Conservation (phyloP, 305 asterid genomes). For the Rubia balearica region DNA sequence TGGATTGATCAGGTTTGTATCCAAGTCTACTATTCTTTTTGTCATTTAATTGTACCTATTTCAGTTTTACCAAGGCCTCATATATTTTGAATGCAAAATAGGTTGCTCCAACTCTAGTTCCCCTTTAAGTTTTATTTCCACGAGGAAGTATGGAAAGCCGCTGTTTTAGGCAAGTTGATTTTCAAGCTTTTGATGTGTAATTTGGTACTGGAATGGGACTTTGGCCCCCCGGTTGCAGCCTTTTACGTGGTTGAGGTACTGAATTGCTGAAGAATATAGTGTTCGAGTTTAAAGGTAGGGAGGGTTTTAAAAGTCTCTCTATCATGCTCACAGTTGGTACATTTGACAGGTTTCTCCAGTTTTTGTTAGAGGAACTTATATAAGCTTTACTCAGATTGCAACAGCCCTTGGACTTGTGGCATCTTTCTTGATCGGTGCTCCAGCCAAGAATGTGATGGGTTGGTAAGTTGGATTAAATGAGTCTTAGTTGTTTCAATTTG, state of each 20-base stretch:
- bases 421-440: slow-evolving; percentile 71
- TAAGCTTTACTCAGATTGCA: slow-evolving; percentile 88
- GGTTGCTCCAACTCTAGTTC: slow-evolving; percentile 97
- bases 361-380: slow-evolving; percentile 86
- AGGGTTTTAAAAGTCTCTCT: slow-evolving; percentile 11
- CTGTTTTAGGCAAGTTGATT: too few relatives aligned
- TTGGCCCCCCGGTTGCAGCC: slow-evolving; percentile 93
- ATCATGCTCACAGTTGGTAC: slow-evolving; percentile 15
- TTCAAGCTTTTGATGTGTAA: too few relatives aligned
- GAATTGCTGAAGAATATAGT: slow-evolving; percentile 17
- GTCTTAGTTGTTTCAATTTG: not conserved
- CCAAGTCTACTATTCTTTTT: slow-evolving; percentile 4
- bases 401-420: slow-evolving; percentile 79
- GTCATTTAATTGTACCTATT: slow-evolving; percentile 4
- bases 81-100: slow-evolving; percentile 22
- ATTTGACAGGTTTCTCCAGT: slow-evolving; percentile 78
- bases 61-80: slow-evolving; percentile 9
- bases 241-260: slow-evolving; percentile 86
- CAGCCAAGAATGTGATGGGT: slow-evolving; percentile 57
- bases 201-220: slow-evolving; percentile 93
- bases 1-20: slow-evolving; percentile 94
- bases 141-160: too few relatives aligned
- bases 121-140: slow-evolving; percentile 12
- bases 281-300: slow-evolving; percentile 6
- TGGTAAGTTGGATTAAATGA: slow-evolving; percentile 48